Base-by-base conservation (phyloP, 345 rosid genomes). In the Murraya koenigii region DNA sequence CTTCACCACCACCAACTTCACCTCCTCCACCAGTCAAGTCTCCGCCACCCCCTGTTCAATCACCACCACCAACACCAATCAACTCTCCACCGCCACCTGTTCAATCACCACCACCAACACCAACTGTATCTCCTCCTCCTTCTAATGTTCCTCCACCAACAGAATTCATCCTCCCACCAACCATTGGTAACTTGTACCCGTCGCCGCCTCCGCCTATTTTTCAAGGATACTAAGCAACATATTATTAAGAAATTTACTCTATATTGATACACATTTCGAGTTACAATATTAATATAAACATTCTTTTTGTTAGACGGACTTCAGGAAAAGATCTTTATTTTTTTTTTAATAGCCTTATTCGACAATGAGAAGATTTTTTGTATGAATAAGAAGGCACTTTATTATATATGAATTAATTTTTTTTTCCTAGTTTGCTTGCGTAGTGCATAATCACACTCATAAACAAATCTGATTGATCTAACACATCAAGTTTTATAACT, bases 131-230 rank as follows among this genome's bases (percentile, higher is more conserved):
- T 11, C 64, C 75, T 2, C 71, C 77, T 1, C 81, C 83, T 1
- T 84, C 78, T 28, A 72, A 33, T 80, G 86, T 0, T 77, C 78
- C 85, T 14, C 64, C 79, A 8, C 71, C 80, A 30, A 33, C 28
- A 25, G 79, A 84, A 3, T 5, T 90, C 55, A 26, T 75, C 70
- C 82, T 91, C 56, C 97, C 97, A 15, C 87, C 91, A 79, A 74
- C 70, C 71, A 60, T 93, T 7, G 97, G 97, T 30, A 84, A 83
- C 76, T 81, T 88, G 39, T 93, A 93, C 79, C 72, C 89, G 6
- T 93, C 97, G 5, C 97, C 97, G 20, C 97, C 96, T 38, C 97
- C 97, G 22, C 97, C 97, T 38, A 73, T 86, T 70, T 82, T 88
- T 78, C 87, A 79, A 26, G 97, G 97, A 79, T 92, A 94, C 79